Evolutionary conservation across 1,284 basidiomycete species (phyloP), one percentile per base, ranked within the genome.

Genomic region (Puccinia novopanici): DNA sequence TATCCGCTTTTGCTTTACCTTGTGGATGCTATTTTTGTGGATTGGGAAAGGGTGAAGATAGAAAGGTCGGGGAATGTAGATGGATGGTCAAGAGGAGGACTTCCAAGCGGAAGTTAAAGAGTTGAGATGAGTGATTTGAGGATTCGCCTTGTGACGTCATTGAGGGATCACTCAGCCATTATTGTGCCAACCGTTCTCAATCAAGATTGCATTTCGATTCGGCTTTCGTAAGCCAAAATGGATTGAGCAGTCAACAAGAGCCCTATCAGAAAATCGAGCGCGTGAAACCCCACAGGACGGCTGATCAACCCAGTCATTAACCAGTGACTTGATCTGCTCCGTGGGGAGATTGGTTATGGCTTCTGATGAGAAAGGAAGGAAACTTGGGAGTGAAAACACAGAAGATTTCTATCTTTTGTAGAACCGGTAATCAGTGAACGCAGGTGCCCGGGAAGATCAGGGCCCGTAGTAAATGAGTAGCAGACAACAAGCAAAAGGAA

Each of bases 291-390:
- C 15, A 54, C 17, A 12, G 22, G 52, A 15, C 22, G 52, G 52
- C 52, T 54, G 52, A 30, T 89, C 88, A 82, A 92, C 91, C 71
- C 92, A 88, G n/a, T 89, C 82, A 88, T 89, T 82, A 92, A 91
- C 42, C 91, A 92, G 57, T 91, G 90, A 17, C 91, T 91, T 83
- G 92, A 92, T 0, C 91, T 92, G 87, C 87, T 87, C 84, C 87
- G 87, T 75, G 87, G 87, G n/a, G n/a, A n/a, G n/a, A n/a, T n/a
- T n/a, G n/a, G n/a, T n/a, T n/a, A n/a, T n/a, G n/a, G n/a, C n/a
- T n/a, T n/a, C n/a, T n/a, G n/a, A n/a, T n/a, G n/a, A n/a, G n/a
- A n/a, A n/a, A n/a, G n/a, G n/a, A n/a, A n/a, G n/a, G n/a, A n/a
- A n/a, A n/a, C n/a, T n/a, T n/a, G n/a, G n/a, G n/a, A n/a, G n/a